phyloP scores from a whole-genome alignment of 1,284 basidiomycete species.

The Trichosporon sp. region DNA sequence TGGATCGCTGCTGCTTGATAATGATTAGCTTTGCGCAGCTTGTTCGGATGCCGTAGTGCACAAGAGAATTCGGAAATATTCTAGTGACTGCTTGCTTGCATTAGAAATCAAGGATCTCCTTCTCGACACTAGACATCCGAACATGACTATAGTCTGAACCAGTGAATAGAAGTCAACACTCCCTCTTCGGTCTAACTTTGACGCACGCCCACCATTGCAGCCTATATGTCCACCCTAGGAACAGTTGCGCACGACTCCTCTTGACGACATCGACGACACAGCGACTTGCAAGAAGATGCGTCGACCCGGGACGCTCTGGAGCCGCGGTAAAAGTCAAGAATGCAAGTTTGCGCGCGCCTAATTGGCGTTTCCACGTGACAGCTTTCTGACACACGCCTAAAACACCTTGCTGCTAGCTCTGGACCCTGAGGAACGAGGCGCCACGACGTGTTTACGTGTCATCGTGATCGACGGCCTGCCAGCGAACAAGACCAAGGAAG shows the following conservation, averaged over 20 bases:
- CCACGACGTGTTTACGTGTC: conserved; percentile 2
- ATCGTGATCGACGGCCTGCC: neutral
- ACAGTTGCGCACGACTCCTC: too few species aligned
- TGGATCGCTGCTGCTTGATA: neutral
- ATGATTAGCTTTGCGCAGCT: neutral
- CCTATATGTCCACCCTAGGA: too few species aligned
- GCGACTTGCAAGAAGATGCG: neutral
- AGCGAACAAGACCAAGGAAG: neutral
- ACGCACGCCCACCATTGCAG: too few species aligned
- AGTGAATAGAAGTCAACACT: too few species aligned
- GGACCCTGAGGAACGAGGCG: neutral
- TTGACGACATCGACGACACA: too few species aligned
- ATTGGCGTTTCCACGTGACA: neutral
- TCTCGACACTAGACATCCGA: too few species aligned
- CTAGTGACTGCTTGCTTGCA: too few species aligned
- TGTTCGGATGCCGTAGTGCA: neutral
- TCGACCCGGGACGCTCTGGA: neutral
- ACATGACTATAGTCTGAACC: too few species aligned
- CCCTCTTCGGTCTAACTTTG: too few species aligned
- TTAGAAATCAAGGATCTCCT: too few species aligned
- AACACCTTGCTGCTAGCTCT: neutral
- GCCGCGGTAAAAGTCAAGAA: neutral
- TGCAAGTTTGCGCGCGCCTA: neutral
- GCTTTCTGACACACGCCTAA: neutral
- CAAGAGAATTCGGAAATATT: neutral